phyloP scores from a whole-genome alignment of 139 green algal species.

The Chlorella sp. region DNA sequence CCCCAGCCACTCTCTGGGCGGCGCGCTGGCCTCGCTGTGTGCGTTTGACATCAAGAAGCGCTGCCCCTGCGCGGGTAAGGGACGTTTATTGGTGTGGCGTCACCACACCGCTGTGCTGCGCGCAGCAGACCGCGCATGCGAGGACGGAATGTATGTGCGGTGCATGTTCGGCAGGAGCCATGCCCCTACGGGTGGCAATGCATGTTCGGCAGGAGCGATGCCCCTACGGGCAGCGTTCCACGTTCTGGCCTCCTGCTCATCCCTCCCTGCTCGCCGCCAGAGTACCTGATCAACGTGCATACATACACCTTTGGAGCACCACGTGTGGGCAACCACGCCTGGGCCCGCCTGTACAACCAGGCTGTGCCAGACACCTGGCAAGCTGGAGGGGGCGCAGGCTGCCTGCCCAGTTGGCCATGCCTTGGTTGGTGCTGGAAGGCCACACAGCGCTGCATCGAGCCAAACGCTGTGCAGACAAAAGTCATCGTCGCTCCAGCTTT shows the following conservation, averaged over 20 bases:
- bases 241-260: neutral
- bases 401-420: no score
- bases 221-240: neutral
- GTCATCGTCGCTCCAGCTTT: neutral
- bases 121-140: no score
- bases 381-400: neutral
- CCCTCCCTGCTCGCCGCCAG: neutral
- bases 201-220: neutral
- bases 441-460: no score
- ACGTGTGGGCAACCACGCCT: constrained; percentile 66
- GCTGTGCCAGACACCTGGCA: constrained; percentile 63
- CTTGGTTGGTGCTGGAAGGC: no score
- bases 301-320: constrained; percentile 71
- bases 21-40: constrained; percentile 54
- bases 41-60: constrained; percentile 44
- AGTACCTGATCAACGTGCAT: neutral
- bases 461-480: no score
- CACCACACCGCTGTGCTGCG: neutral
- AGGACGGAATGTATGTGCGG: no score
- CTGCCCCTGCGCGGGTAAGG: neutral
- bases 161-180: no score
- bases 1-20: constrained; percentile 55
- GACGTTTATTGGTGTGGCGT: neutral
- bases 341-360: constrained; percentile 52
- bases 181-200: neutral